Conservation (phyloP, 2,329 filamentous ascomycete genomes). For the Talaromyces sp. region DNA sequence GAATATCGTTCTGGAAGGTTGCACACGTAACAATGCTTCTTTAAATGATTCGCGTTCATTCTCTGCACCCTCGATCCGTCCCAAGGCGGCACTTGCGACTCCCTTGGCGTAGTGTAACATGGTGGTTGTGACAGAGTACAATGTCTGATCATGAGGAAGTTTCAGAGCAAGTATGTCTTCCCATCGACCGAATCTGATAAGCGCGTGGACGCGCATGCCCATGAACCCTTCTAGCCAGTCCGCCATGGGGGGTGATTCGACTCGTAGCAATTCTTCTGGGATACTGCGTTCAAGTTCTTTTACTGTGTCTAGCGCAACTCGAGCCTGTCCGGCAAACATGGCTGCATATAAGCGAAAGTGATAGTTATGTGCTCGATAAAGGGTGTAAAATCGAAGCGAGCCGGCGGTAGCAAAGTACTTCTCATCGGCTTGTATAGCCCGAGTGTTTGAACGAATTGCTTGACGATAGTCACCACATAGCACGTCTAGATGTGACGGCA, state of each 20-base stretch:
- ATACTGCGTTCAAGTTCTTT: conserved; percentile 57
- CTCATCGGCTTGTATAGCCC: conserved; percentile 64
- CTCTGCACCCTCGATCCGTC: conserved; percentile 43
- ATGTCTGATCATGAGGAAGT: conserved; percentile 37
- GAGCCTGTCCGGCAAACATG: conserved; percentile 66
- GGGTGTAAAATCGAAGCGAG: conserved; percentile 66
- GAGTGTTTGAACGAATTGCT: conserved; percentile 62
- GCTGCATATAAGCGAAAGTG: conserved; percentile 71
- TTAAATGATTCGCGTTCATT: conserved; percentile 50
- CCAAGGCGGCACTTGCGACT: conserved; percentile 59
- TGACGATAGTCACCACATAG: conserved; percentile 65
- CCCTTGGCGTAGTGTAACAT: conserved; percentile 64
- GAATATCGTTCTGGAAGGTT: conserved; percentile 59
- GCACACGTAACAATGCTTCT: conserved; percentile 51
- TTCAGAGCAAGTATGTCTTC: conserved; percentile 18
- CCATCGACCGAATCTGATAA: conserved; percentile 22
- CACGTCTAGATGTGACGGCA: conserved; percentile 72
- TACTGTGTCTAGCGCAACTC: conserved; percentile 60
- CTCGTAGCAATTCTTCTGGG: conserved; percentile 55
- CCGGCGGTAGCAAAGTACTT: conserved; percentile 59
- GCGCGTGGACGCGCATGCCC: conserved; percentile 17
- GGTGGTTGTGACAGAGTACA: conserved; percentile 66
- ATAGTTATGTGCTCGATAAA: conserved; percentile 69
- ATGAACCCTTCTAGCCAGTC: conserved; percentile 21
- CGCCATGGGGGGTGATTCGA: conserved; percentile 21